These are phyloP conservation scores for Sapria himalayana DNA, from an alignment of 345 rosid species.

Conservation along the genomic window DNA sequence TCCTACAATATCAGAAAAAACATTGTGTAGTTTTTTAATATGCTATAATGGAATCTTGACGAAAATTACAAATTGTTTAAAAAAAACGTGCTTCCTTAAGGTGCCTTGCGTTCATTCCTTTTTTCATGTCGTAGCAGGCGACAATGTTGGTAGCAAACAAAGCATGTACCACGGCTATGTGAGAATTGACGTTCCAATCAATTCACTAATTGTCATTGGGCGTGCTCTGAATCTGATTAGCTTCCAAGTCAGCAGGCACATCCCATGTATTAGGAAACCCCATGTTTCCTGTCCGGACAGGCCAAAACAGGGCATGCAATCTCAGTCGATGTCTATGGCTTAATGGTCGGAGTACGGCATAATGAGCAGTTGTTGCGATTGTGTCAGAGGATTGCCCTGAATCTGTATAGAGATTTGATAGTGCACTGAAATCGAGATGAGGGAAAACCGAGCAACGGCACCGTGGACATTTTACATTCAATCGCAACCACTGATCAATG, in stretches of 20 bases:
- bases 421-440: slow-evolving; percentile 83
- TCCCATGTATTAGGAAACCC: slow-evolving; percentile 12
- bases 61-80: too few relatives aligned
- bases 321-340: slow-evolving; percentile 65
- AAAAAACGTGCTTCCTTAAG: too few relatives aligned
- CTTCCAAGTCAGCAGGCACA: slow-evolving; percentile 16
- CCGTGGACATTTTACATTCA: slow-evolving; percentile 91
- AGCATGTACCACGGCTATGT: too few relatives aligned
- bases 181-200: too few relatives aligned
- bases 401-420: slow-evolving; percentile 55
- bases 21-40: too few relatives aligned
- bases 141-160: too few relatives aligned
- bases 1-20: too few relatives aligned
- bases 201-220: slow-evolving; percentile 1
- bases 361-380: slow-evolving; percentile 19
- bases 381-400: slow-evolving; percentile 30
- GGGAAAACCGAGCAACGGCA: slow-evolving; percentile 95
- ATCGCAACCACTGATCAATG: slow-evolving; percentile 85
- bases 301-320: slow-evolving; percentile 38
- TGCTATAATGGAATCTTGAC: too few relatives aligned
- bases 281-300: slow-evolving; percentile 30
- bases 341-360: slow-evolving; percentile 40
- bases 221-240: slow-evolving; percentile 15
- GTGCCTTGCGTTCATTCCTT: too few relatives aligned
- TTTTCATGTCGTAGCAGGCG: too few relatives aligned